phyloP scores from a whole-genome alignment of 2,329 filamentous ascomycete genomes.

The Fusarium tjaetaba region DNA sequence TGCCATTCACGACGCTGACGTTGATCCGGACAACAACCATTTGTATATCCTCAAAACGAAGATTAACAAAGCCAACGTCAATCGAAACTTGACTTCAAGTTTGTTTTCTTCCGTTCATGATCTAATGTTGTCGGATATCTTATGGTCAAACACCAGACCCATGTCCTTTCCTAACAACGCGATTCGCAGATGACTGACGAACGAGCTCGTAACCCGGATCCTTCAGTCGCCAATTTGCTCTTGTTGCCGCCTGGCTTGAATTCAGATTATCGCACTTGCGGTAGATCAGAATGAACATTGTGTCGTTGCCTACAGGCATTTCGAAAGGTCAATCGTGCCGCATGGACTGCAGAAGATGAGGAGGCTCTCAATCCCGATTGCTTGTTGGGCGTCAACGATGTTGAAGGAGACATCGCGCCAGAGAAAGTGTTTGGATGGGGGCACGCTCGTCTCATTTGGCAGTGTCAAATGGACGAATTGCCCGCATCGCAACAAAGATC shows the following conservation, averaged over 20 bases:
- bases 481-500: not conserved
- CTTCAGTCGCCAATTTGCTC: not conserved
- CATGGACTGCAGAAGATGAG: not conserved
- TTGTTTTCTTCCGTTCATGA: not conserved
- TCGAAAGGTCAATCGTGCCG: not conserved
- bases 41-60: not conserved
- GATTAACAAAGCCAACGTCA: not conserved
- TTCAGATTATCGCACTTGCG: not conserved
- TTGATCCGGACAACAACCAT: not conserved
- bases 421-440: not conserved
- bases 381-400: not conserved
- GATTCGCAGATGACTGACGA: not conserved
- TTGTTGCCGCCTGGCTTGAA: not conserved
- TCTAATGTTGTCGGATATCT: not conserved
- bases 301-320: not conserved
- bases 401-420: not conserved
- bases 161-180: not conserved
- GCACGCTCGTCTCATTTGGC: not conserved
- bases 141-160: not conserved
- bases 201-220: not conserved
- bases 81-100: not conserved
- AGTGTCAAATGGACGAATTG: not conserved
- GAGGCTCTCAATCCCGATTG: not conserved
- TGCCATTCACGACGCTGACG: not conserved
- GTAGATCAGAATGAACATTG: not conserved